Conservation (phyloP, 2,329 filamentous ascomycete genomes). For the Colletotrichum tanaceti region DNA sequence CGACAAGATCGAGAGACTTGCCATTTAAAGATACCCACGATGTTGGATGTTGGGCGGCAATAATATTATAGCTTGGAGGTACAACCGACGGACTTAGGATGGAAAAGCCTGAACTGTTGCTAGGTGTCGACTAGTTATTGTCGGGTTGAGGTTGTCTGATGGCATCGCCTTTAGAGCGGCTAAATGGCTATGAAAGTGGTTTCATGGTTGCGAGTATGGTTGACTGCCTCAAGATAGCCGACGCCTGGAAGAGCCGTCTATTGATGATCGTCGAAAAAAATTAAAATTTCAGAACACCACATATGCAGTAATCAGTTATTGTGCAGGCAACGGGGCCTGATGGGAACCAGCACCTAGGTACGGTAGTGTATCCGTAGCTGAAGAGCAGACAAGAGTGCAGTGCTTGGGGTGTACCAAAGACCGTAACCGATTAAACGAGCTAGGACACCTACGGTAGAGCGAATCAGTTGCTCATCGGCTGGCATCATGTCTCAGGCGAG, state of each 20-base stretch:
- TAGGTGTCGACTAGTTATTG: constrained; percentile 30
- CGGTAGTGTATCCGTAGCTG: too few relatives aligned
- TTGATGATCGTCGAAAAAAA: constrained; percentile 20
- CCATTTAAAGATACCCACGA: constrained; percentile 75
- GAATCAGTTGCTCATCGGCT: constrained; percentile 22
- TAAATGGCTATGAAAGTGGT: not conserved
- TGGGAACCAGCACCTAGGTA: too few relatives aligned
- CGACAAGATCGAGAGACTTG: constrained; percentile 95
- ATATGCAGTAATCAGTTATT: constrained; percentile 5
- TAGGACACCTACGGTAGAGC: not conserved
- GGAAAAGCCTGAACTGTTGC: constrained; percentile 33
- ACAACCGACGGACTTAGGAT: constrained; percentile 21
- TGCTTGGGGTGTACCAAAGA: not conserved
- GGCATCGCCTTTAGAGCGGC: not conserved
- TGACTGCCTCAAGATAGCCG: not conserved
- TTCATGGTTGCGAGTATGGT: not conserved
- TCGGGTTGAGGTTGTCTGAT: not conserved
- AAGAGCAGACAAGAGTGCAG: constrained; percentile 13
- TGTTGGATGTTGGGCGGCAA: constrained; percentile 17
- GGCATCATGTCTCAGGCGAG: constrained; percentile 28
- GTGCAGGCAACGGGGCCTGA: constrained; percentile 3
- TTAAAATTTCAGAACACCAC: not conserved
- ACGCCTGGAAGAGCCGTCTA: not conserved
- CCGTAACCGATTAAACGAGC: constrained; percentile 4
- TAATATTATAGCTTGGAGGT: constrained; percentile 11